phyloP scores from a whole-genome alignment of 2,329 filamentous ascomycete genomes.

The Colletotrichum sp. region DNA sequence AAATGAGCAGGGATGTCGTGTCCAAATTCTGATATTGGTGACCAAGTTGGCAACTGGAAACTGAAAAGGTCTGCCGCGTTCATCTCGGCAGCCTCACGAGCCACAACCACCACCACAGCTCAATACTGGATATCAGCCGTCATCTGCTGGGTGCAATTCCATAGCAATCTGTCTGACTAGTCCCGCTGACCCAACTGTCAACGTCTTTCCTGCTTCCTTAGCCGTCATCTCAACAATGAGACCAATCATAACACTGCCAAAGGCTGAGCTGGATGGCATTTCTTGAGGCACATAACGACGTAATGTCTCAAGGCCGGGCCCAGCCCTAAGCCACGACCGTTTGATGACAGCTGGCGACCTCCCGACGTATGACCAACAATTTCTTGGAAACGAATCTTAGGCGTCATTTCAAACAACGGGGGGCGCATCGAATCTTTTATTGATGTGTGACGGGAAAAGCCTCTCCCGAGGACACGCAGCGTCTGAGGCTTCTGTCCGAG shows the following conservation, averaged over 20 bases:
- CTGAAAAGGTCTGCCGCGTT: background rate
- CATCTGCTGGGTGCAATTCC: background rate
- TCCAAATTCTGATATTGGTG: background rate
- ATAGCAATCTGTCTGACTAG: background rate
- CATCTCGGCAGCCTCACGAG: conserved; percentile 15
- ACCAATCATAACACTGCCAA: background rate
- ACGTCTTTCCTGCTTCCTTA: background rate
- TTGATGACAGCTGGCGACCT: background rate
- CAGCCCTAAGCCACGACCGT: conserved; percentile 14
- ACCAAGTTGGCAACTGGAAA: background rate
- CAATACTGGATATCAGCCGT: background rate
- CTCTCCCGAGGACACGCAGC: background rate
- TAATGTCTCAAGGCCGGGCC: conserved; percentile 6
- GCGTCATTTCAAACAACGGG: background rate
- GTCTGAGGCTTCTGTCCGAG: background rate
- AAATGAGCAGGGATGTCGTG: background rate
- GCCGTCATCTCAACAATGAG: background rate
- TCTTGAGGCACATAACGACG: background rate
- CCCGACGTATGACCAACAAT: background rate
- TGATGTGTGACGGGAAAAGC: background rate
- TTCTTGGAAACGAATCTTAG: background rate
- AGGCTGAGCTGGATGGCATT: background rate
- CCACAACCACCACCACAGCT: background rate
- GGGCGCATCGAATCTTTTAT: background rate
- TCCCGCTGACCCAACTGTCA: background rate